Percentiles rank a stretch among this genome's conserved stretches.
These are phyloP conservation scores for Diplocarpon mali DNA, from an alignment of 2,329 filamentous ascomycete species.

Conservation along the genomic window DNA sequence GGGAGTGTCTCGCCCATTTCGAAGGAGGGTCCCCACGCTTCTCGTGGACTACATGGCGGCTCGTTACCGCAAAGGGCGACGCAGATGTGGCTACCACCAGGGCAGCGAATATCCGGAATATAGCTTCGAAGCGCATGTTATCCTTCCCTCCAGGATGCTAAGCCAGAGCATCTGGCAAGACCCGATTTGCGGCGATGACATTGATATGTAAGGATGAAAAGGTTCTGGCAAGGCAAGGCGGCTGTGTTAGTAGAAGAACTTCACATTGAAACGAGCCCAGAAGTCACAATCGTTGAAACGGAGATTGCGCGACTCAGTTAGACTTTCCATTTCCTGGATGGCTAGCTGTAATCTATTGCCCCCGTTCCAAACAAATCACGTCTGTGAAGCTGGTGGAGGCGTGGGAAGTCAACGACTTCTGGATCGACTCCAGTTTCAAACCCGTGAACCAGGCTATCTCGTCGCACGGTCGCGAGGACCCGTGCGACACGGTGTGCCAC, in stretches of 20 bases:
- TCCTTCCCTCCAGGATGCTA: conserved; percentile 15
- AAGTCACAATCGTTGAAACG: too few relatives aligned
- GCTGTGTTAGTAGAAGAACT: conserved; percentile 1
- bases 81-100: conserved; percentile 21
- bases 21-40: conserved; percentile 14
- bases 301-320: too few relatives aligned
- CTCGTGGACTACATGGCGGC: conserved; percentile 22
- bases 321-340: too few relatives aligned
- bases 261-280: too few relatives aligned
- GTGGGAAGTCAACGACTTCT: conserved; percentile 6
- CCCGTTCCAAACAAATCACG: conserved; percentile 3
- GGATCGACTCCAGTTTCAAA: conserved; percentile 6
- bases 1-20: conserved; percentile 16
- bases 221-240: neutral
- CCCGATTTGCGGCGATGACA: neutral
- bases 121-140: conserved; percentile 16
- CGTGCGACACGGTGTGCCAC: conserved; percentile 5
- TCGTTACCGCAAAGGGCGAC: conserved; percentile 15
- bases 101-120: conserved; percentile 20
- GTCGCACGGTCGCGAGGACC: conserved; percentile 14
- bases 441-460: conserved; percentile 14
- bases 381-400: conserved; percentile 10
- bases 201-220: conserved; percentile 11
- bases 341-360: too few relatives aligned
- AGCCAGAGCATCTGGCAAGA: conserved; percentile 15